Evolutionary conservation across 495 filamentous ascomycete species (phyloP), one percentile per base, ranked within the genome.

Genomic region (Tuber borchii): DNA sequence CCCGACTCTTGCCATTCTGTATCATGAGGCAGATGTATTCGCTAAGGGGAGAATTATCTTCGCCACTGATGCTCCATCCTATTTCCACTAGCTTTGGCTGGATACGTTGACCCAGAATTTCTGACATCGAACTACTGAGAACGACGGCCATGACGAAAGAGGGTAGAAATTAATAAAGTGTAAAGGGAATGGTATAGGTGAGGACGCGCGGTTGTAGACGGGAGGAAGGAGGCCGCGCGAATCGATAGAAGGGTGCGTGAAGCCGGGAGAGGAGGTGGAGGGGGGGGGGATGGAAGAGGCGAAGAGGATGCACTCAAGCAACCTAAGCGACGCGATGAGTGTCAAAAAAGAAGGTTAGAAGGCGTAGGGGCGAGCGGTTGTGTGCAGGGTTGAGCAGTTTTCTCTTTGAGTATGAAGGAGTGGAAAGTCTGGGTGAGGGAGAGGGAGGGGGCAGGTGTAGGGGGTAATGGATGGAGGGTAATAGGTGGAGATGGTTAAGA

Each of bases 1-100:
- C 89, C 82, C 95, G 90, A 10, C 91, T 92, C 85, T 97, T 97
- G 75, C 94, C 93, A 83, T 97, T 97, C 75, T 91, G 93, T 43
- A 99, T 88, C 95, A 97, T 98, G 73, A 97, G 87, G 69, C 97
- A 91, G 77, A 99, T 95, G 83, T 97, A 99, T 85, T 99, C 95
- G 65, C 93, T 91, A 75, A 99, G 87, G 19, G 93, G 92, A 22
- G 91, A 90, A 81, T 93, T 95, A 82, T 94, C 93, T 77, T 88
- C 87, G 75, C 90, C 91, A 65, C 91, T 92, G 69, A 90, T 89
- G 68, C 89, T 92, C 95, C 95, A 97, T 74, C 93, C 94, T 74
- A 94, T 91, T 84, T 99, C 95, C n/a, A 93, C 90, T 79, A 99
- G 85, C 85, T 97, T 97, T n/a, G 92, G 91, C 83, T 95, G 92